Evolutionary conservation across 2,329 filamentous ascomycete genomes (phyloP).

Genomic region (Teratosphaeriaceae sp.): DNA sequence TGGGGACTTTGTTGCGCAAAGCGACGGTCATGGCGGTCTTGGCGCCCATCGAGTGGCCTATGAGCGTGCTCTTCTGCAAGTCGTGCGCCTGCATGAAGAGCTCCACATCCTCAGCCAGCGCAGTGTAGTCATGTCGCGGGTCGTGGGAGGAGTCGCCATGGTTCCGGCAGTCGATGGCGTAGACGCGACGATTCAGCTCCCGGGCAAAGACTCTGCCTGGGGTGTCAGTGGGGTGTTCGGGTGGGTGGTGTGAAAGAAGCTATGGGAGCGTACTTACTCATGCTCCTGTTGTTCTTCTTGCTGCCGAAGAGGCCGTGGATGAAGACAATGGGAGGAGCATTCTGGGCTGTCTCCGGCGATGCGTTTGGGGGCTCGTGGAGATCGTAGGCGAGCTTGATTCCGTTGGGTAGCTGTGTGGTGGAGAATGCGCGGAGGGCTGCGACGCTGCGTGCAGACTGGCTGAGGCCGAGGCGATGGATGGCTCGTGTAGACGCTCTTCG

Average conservation of each 20-base stretch:
- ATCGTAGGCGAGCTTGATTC: slow-evolving; percentile 54
- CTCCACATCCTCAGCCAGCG: slow-evolving; percentile 77
- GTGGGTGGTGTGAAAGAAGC: not conserved
- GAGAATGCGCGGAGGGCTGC: slow-evolving; percentile 9
- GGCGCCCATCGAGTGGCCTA: slow-evolving; percentile 96
- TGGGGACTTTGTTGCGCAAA: slow-evolving; percentile 58
- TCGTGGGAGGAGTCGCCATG: slow-evolving; percentile 85
- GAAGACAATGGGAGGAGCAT: slow-evolving; percentile 65
- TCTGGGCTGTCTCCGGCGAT: slow-evolving; percentile 25
- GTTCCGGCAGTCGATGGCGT: slow-evolving; percentile 82
- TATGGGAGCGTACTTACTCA: slow-evolving; percentile 70
- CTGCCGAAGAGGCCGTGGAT: slow-evolving; percentile 92
- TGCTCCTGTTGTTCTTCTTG: slow-evolving; percentile 88
- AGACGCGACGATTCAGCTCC: slow-evolving; percentile 73
- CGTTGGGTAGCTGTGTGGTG: slow-evolving; percentile 25
- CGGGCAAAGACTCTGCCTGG: slow-evolving; percentile 63
- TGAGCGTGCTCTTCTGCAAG: slow-evolving; percentile 65
- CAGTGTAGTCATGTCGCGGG: slow-evolving; percentile 66
- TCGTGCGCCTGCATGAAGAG: slow-evolving; percentile 67
- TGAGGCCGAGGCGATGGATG: too few relatives aligned
- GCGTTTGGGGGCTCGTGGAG: slow-evolving; percentile 53
- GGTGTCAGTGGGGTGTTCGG: slow-evolving; percentile 39
- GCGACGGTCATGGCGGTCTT: slow-evolving; percentile 89
- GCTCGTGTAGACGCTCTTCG: slow-evolving; percentile 14
- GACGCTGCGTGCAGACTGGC: too few relatives aligned